These are phyloP conservation scores for Orbilia blumenaviensis DNA, from an alignment of 2,329 filamentous ascomycete genomes.

Conservation along the genomic window DNA sequence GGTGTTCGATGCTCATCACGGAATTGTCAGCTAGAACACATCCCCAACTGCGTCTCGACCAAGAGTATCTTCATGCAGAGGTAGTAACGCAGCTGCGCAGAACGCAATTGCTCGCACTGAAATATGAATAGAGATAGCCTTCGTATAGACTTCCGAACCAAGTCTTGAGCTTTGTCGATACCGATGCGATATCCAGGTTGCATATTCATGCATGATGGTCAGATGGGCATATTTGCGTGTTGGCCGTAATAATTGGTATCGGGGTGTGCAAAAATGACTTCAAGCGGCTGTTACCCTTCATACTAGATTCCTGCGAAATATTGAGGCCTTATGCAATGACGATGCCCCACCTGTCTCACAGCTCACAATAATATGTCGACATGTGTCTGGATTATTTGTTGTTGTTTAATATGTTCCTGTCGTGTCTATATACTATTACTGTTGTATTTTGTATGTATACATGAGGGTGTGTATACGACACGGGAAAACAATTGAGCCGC, in stretches of 20 bases:
- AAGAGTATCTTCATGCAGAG: background rate
- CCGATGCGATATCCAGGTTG: too few relatives aligned
- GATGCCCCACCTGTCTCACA: background rate
- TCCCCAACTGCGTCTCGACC: background rate
- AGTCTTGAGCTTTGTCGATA: too few relatives aligned
- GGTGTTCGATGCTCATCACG: background rate
- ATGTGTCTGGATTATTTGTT: background rate
- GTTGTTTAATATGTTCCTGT: background rate
- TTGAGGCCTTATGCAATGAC: background rate
- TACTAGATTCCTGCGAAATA: background rate
- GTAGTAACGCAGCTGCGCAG: conserved; percentile 24
- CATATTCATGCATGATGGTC: conserved; percentile 1
- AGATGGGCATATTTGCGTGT: background rate
- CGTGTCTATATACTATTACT: background rate
- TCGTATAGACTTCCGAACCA: background rate
- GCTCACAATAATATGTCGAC: background rate
- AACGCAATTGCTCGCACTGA: conserved; percentile 11
- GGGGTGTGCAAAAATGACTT: background rate
- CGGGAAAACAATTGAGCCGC: background rate
- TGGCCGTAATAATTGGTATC: background rate
- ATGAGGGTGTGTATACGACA: too few relatives aligned
- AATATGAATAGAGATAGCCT: conserved; percentile 14
- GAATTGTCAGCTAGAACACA: background rate
- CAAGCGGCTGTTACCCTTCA: background rate
- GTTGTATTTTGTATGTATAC: background rate